phyloP scores from a whole-genome alignment of 2,329 filamentous ascomycete species.

The Pyrenophora teres region DNA sequence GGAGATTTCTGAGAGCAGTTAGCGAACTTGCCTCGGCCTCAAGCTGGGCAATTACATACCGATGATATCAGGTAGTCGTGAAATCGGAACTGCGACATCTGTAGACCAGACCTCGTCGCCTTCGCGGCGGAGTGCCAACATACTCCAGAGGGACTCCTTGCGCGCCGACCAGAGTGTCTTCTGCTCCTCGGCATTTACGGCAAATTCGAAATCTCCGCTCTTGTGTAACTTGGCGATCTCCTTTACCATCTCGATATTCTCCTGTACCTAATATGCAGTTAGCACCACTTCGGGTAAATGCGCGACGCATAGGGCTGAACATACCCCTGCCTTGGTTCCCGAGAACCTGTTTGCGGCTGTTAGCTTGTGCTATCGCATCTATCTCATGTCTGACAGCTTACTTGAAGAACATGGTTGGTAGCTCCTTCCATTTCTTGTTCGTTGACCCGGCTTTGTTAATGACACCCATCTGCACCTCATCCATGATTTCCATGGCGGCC shows the following conservation, averaged over 20 bases:
- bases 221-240: constrained; percentile 67
- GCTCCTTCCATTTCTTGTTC: constrained; percentile 73
- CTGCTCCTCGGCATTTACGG: constrained; percentile 58
- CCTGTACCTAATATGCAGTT: constrained; percentile 60
- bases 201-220: constrained; percentile 60
- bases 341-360: constrained; percentile 59
- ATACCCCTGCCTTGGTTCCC: constrained; percentile 70
- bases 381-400: constrained; percentile 42
- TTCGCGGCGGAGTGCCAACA: constrained; percentile 60
- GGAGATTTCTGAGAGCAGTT: constrained; percentile 66
- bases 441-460: constrained; percentile 77
- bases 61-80: constrained; percentile 65
- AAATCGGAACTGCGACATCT: constrained; percentile 66
- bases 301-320: constrained; percentile 17
- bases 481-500: constrained; percentile 83
- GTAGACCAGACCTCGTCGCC: constrained; percentile 65
- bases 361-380: constrained; percentile 23
- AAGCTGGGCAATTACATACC: constrained; percentile 43
- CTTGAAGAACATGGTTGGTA: constrained; percentile 82
- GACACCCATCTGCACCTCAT: constrained; percentile 84
- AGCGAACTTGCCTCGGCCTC: constrained; percentile 3
- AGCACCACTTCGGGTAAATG: constrained; percentile 33
- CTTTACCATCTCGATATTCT: constrained; percentile 74
- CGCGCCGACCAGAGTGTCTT: constrained; percentile 64
- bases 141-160: constrained; percentile 65